Base-by-base conservation (phyloP, 2,329 filamentous ascomycete genomes). In the Colletotrichum salicis region DNA sequence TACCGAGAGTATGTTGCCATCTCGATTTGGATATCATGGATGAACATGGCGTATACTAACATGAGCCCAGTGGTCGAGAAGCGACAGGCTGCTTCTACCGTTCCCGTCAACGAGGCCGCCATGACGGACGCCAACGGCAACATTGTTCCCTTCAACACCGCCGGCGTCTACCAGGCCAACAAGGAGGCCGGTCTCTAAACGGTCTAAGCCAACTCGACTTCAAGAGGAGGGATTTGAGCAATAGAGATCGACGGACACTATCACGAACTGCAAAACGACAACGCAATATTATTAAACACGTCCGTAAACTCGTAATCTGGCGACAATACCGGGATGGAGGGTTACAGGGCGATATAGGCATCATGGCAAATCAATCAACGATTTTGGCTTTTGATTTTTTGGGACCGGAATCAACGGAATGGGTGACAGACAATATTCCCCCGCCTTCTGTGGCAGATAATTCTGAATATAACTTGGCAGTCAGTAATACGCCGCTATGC, bases 101-200 rank as follows among this genome's bases (percentile, higher is more conserved):
- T 81, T 67, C 76, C 81, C 37, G 82, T 83, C 74, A 80, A 81
- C 65, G 76, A 76, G 24, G 77, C 85, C 15, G 80, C 86, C 78
- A 89, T 89, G 87, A 82, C 83, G 48, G 82, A 85, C 72, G 74
- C 76, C 24, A 73, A 78, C 48, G 87, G 87, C 76, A 83, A 85
- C 57, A 79, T 87, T 72, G 75, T 88, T 24, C 75, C 80, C 33
- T 89, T 87, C 74, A 77, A 86, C 76, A 11, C 84, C 19, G 74
- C 78, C 33, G 79, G 79, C 13, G 86, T 88, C 74, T 79, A 84
- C 80, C 79, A 84, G 72, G 82, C 80, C 73, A 79, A 80, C 64
- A 78, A 76, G 63, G 79, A 78, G 31, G 78, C 78, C 51, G 84
- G 82, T 64, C 61, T 82, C 71, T 85, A 80, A 80, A 71, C 27